Evolutionary conservation across 2,329 filamentous ascomycete species (phyloP), one percentile per base, ranked within the genome.

Genomic region (Alternaria dauci): DNA sequence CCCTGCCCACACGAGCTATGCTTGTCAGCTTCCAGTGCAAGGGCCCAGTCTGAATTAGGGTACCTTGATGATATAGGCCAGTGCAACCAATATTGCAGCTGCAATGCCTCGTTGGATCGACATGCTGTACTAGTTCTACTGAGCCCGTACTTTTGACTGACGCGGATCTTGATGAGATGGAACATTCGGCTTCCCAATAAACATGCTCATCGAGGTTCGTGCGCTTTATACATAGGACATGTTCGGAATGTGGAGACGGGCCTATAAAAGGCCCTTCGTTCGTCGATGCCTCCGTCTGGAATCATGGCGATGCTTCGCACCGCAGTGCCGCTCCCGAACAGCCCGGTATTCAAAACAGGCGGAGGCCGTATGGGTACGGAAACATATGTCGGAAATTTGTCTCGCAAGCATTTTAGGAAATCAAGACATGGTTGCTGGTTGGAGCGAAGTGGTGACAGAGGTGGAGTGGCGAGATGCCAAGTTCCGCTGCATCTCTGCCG

Each of bases 1-100:
- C 2, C 44, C 54, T 18, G 11, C 53, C 61, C 55, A 61, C 18
- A 61, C 26, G 1, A 53, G 8, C 52, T 55, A 20, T 2, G 25
- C 16, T 12, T 12, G 43, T 46, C 28, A 46, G 43, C 12, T 25
- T 30, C 30, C 25, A 46, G 2, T 11, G 1, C 7, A 30, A 18
- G 9, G 5, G 25, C 12, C 20, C 14, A 30, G 28, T 9, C 11
- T 30, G 28, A 3, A 8, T 30, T 30, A 30, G 9, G 9, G 11
- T 30, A 30, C 28, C 28, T 30, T 30, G 11, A 11, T 8, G 28
- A 30, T 30, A 11, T 30, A 30, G 28, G 28, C 44, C 44, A 20
- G 11, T 32, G 20, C 44, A n/a, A 47, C 44, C 26, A 47, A 8
- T 9, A 47, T 1, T 7, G 44, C 26, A 26, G n/a, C 26, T 16